Evolutionary conservation across 495 filamentous ascomycete species (phyloP).

Genomic region (Hypoxylon cercidicola): DNA sequence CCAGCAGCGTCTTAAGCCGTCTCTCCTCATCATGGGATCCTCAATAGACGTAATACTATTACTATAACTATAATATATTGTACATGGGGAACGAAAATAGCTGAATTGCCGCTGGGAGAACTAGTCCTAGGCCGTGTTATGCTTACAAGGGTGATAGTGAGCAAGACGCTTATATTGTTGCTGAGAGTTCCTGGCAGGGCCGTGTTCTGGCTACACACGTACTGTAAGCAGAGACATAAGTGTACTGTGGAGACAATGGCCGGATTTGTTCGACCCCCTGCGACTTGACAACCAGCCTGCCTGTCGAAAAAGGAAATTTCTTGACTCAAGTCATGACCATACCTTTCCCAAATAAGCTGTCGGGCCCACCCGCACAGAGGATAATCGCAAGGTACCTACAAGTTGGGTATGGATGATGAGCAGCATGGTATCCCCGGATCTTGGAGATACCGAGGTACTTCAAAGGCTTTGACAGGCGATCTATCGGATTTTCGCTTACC

Average conservation of each 20-base stretch:
- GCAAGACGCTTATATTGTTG: slow-evolving; percentile 1
- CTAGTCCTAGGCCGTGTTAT: too few relatives aligned
- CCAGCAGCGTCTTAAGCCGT: slow-evolving; percentile 16
- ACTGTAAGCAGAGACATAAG: slow-evolving; percentile 10
- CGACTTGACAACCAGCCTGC: slow-evolving; percentile 29
- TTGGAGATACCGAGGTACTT: slow-evolving; percentile 27
- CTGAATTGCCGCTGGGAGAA: too few relatives aligned
- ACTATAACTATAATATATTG: too few relatives aligned
- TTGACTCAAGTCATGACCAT: slow-evolving; percentile 35
- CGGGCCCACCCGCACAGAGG: slow-evolving; percentile 16
- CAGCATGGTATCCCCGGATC: slow-evolving; percentile 44
- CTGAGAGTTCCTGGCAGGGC: background rate
- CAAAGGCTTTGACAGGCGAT: slow-evolving; percentile 4
- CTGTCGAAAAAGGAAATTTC: slow-evolving; percentile 41
- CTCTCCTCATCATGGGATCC: background rate
- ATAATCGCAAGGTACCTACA: slow-evolving; percentile 32
- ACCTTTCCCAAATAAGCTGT: slow-evolving; percentile 23
- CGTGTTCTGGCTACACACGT: background rate
- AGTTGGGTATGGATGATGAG: slow-evolving; percentile 25
- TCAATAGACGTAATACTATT: background rate
- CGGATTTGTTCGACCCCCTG: slow-evolving; percentile 35
- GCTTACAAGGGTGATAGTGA: background rate
- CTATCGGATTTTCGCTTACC: slow-evolving; percentile 23
- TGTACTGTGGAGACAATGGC: slow-evolving; percentile 26
- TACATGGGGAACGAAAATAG: too few relatives aligned